Evolutionary conservation across 2,329 filamentous ascomycete genomes (phyloP).

Genomic region (Ophiocordyceps unilateralis): DNA sequence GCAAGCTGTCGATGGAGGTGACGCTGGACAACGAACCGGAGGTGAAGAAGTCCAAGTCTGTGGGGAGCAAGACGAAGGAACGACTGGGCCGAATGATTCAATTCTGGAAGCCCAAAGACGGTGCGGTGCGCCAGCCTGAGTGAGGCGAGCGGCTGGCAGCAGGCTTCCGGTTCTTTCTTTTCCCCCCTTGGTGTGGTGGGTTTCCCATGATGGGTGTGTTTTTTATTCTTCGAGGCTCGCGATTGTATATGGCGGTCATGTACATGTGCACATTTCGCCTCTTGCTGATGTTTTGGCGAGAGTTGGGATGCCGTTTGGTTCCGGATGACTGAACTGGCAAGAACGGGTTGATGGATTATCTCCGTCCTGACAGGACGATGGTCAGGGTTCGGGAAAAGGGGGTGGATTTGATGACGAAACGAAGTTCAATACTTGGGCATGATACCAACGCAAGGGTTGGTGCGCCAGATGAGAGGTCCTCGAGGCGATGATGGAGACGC

Average conservation of each 20-base stretch:
- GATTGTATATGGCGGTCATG: constrained; percentile 14
- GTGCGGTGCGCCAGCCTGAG: constrained; percentile 10
- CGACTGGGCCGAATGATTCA: constrained; percentile 59
- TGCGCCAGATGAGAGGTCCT: too few species aligned
- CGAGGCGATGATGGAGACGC: too few species aligned
- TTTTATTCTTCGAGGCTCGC: background rate
- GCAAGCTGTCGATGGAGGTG: constrained; percentile 57
- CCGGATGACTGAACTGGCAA: background rate
- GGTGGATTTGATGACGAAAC: constrained; percentile 11
- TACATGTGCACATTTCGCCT: constrained; percentile 13
- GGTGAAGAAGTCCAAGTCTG: constrained; percentile 32
- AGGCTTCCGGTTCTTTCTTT: too few species aligned
- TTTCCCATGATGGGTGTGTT: background rate
- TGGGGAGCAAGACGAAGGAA: constrained; percentile 43
- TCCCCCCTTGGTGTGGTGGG: too few species aligned
- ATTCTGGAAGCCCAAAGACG: constrained; percentile 51
- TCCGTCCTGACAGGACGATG: too few species aligned
- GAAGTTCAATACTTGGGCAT: constrained; percentile 19
- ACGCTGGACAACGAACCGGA: constrained; percentile 36
- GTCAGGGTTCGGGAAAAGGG: background rate
- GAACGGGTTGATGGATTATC: background rate
- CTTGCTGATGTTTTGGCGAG: background rate
- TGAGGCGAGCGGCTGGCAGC: background rate
- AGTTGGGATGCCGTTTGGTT: constrained; percentile 3
- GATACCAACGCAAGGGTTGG: too few species aligned